Base-by-base conservation (phyloP, 108 stramenopile species). In the Cyclotella kingstonii region DNA sequence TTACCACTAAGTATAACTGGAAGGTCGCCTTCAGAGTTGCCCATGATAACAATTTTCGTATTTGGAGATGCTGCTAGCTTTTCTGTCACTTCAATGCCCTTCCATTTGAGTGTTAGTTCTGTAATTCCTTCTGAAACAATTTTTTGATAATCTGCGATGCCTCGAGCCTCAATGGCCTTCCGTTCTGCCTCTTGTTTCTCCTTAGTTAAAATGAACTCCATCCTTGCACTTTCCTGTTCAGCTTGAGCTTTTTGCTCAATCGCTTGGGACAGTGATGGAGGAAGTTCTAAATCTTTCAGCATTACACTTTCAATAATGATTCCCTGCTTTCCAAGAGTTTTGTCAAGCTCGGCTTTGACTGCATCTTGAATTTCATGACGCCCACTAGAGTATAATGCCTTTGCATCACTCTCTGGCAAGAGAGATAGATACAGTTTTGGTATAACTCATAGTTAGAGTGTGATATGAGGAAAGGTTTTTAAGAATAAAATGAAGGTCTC, bases 81-180 rank as follows among this genome's bases (percentile, higher is more conserved):
- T 52, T 81, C 80, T 8, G 80, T 81, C 2, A 76, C 80, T 54
- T 81, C 80, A 30, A 81, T 70, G 19, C 80, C 80, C 52, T 81
- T 81, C 80, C 75, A 81, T 30, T 51, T 40, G 5, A 81, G 48
- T 0, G 72, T 60, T 39, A 66, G 62, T 2, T 51, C 55, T 15
- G 80, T 66, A 10, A 81, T 81, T 8, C 76, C 80, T 21, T 63
- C 52, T 4, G 43, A 49, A 5, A 81, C 80, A 35, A 81, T 81
- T 6, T 52, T 43, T 40, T 81, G 80, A 77, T 77, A 81, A 28
- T 81, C 80, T 17, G 80, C 77, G 62, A 82, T 76, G 15, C 77
- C 81, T 33, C 60, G 38, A 0, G 81, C 78, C 51, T 82, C 81
- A 48, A 82, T 79, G 3, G 63, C 69, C 64, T 82, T 75, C 14